These are phyloP conservation scores for Nicotiana noctiflora DNA, from an alignment of 257 asterid genomes.

Conservation along the genomic window DNA sequence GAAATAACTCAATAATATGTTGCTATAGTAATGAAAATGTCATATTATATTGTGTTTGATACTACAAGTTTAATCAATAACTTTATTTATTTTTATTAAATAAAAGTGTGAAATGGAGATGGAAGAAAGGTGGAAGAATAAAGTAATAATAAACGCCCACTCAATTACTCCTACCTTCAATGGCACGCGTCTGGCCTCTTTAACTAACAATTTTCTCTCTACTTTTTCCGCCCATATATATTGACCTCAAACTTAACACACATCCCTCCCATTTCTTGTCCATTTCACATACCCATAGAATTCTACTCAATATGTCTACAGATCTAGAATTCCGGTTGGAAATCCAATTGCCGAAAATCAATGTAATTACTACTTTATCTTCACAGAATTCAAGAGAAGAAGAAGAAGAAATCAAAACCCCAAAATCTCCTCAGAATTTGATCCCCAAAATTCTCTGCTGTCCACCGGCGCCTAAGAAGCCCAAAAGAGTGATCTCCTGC, in stretches of 20 bases:
- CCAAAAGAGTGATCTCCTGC: constrained; percentile 29
- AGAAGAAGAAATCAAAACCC: constrained; percentile 31
- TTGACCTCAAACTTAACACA: not conserved
- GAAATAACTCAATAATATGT: too few species aligned
- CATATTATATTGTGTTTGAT: too few species aligned
- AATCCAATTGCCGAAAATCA: constrained; percentile 27
- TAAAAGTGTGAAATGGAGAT: not conserved
- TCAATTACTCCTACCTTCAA: constrained; percentile 33
- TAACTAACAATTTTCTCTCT: not conserved
- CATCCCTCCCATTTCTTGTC: not conserved
- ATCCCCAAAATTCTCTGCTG: constrained; percentile 38
- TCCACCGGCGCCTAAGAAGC: constrained; percentile 62
- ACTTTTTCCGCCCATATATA: not conserved
- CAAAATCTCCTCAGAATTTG: constrained; percentile 36
- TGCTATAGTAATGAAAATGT: too few species aligned
- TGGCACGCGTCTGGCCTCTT: constrained; percentile 29
- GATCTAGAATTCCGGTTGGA: constrained; percentile 32
- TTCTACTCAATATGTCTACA: constrained; percentile 27
- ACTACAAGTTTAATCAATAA: too few species aligned
- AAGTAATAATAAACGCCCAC: constrained; percentile 1
- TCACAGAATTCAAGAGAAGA: not conserved
- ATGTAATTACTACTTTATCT: constrained; percentile 9
- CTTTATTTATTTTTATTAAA: too few species aligned
- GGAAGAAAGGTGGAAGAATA: not conserved
- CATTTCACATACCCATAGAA: not conserved